These are phyloP conservation scores for Globisporangium rhizosaccharum DNA, from an alignment of 352 stramenopile species.

Conservation along the genomic window DNA sequence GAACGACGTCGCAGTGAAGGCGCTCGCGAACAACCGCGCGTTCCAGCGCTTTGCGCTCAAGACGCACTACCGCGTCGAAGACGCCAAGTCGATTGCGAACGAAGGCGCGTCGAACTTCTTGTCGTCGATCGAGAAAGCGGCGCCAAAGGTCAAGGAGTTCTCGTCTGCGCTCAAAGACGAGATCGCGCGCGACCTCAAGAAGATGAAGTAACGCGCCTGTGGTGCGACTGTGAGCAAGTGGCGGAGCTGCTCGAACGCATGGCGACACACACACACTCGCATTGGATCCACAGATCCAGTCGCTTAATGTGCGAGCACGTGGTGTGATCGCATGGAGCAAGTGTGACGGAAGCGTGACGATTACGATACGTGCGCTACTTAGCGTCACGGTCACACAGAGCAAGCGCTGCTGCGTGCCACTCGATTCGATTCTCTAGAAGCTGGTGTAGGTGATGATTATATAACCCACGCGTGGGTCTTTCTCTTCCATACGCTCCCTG, in stretches of 20 bases:
- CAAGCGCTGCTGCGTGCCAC: too few species aligned
- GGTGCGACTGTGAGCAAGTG: neutral
- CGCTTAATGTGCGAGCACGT: neutral
- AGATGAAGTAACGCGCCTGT: slow-evolving; percentile 44
- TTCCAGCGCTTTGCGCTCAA: slow-evolving; percentile 85
- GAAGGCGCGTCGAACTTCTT: slow-evolving; percentile 39
- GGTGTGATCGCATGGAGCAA: too few species aligned
- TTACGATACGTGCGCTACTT: neutral
- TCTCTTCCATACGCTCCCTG: too few species aligned
- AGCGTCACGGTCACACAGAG: too few species aligned
- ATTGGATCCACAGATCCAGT: neutral
- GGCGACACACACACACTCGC: neutral
- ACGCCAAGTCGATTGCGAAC: slow-evolving; percentile 69
- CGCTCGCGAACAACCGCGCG: slow-evolving; percentile 68
- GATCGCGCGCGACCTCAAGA: slow-evolving; percentile 61
- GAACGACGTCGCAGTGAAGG: slow-evolving; percentile 84
- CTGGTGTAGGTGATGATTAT: slow-evolving; percentile 1
- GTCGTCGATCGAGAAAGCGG: slow-evolving; percentile 49
- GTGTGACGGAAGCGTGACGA: neutral
- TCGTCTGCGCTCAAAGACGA: slow-evolving; percentile 67
- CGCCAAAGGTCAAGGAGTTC: slow-evolving; percentile 76
- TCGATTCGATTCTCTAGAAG: neutral
- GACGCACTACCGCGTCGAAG: slow-evolving; percentile 79
- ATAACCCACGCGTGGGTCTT: neutral
- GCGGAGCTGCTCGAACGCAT: neutral